Percentiles rank a stretch among this genome's conserved stretches.
phyloP scores from a whole-genome alignment of 1,139 yeast genomes.

The Yamadazyma spencermartinsiae region DNA sequence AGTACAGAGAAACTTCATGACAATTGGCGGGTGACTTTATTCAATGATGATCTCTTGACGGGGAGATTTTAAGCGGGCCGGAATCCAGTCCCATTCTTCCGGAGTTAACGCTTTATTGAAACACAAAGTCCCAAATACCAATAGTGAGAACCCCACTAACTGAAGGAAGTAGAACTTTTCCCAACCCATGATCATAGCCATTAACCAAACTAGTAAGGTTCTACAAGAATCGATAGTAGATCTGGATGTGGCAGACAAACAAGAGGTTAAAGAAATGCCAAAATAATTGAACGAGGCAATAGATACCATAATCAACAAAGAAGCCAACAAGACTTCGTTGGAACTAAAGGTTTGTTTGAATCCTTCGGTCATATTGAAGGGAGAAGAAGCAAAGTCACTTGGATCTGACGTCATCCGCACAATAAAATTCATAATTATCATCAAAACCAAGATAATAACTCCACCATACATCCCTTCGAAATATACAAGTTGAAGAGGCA shows the following conservation, averaged over 20 bases:
- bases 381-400: conserved; percentile 39
- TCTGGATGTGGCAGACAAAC: conserved; percentile 73
- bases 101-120: conserved; percentile 69
- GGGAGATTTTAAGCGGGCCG: conserved; percentile 36
- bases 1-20: too few species aligned
- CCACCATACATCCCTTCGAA: conserved; percentile 75
- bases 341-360: conserved; percentile 50
- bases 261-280: conserved; percentile 69
- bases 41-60: background rate
- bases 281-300: conserved; percentile 73
- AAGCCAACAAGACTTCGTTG: conserved; percentile 46
- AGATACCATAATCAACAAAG: conserved; percentile 67
- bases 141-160: conserved; percentile 58
- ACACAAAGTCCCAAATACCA: conserved; percentile 73
- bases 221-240: conserved; percentile 80
- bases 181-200: conserved; percentile 80
- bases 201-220: conserved; percentile 73
- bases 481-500: conserved; percentile 69
- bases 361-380: conserved; percentile 59
- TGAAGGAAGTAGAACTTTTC: conserved; percentile 65
- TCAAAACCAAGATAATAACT: conserved; percentile 40
- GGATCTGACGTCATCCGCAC: conserved; percentile 36
- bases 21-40: too few species aligned
- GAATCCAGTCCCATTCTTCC: conserved; percentile 47
- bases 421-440: conserved; percentile 45